phyloP scores from a whole-genome alignment of 2,329 filamentous ascomycete genomes.

The Drechslerella stenobrocha region DNA sequence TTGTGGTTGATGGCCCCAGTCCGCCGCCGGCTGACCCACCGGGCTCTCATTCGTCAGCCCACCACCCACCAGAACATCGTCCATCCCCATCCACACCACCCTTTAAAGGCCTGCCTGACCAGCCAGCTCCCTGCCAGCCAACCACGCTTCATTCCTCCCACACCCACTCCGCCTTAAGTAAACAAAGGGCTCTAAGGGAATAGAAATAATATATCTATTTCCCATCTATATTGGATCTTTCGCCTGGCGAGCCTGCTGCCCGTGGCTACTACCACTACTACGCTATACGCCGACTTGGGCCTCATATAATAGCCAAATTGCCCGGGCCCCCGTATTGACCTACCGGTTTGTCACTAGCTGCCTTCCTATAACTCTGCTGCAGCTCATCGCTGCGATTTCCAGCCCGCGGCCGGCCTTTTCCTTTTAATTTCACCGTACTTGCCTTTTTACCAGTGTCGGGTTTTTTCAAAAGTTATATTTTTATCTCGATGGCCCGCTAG shows the following conservation, averaged over 20 bases:
- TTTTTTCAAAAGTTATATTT: slow-evolving; percentile 44
- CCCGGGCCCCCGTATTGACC: slow-evolving; percentile 11
- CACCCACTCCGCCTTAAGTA: slow-evolving; percentile 23
- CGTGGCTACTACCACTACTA: not conserved
- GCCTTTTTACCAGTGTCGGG: not conserved
- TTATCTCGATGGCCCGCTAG: too few species aligned
- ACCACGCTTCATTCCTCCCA: slow-evolving; percentile 43
- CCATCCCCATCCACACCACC: slow-evolving; percentile 22
- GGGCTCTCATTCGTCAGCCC: slow-evolving; percentile 48
- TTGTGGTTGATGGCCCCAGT: slow-evolving; percentile 38
- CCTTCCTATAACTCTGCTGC: slow-evolving; percentile 19
- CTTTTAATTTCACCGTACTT: not conserved
- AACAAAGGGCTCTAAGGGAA: not conserved
- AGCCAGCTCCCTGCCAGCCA: slow-evolving; percentile 27
- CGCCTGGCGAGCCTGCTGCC: not conserved
- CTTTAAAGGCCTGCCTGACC: slow-evolving; percentile 23
- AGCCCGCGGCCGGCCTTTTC: slow-evolving; percentile 3
- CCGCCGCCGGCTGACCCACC: slow-evolving; percentile 29
- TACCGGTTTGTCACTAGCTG: slow-evolving; percentile 38
- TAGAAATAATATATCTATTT: slow-evolving; percentile 5
- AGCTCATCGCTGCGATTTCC: slow-evolving; percentile 45
- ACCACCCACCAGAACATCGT: slow-evolving; percentile 12
- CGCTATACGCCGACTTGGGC: not conserved
- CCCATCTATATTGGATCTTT: not conserved
- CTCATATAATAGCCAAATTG: not conserved